These are phyloP conservation scores for Eimeria mitis DNA, from an alignment of 169 alveolate genomes.

Conservation along the genomic window DNA sequence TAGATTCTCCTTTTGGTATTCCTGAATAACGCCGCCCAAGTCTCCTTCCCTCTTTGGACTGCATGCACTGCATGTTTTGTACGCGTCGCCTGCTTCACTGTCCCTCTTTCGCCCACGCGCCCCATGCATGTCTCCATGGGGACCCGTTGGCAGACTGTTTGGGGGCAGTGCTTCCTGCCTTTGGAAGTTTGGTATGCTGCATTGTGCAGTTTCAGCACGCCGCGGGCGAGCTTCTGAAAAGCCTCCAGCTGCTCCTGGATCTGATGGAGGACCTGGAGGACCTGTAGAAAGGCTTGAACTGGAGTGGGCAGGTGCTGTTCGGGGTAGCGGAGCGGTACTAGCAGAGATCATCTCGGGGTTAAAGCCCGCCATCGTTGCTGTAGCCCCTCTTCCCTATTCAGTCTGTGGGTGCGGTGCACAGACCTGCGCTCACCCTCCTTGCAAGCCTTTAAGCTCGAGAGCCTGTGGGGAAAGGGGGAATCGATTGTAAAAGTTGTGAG, in stretches of 20 bases:
- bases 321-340: conserved; percentile 37
- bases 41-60: not conserved
- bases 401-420: not conserved
- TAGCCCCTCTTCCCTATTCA: not conserved
- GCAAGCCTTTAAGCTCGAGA: not conserved
- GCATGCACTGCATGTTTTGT: conserved; percentile 1
- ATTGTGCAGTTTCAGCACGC: not conserved
- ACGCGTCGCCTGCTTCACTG: not conserved
- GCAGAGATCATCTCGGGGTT: not conserved
- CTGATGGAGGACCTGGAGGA: conserved; percentile 34
- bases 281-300: conserved; percentile 27
- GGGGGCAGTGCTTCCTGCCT: not conserved
- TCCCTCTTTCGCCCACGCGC: not conserved
- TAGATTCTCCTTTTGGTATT: not conserved
- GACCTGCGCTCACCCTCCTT: not conserved
- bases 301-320: conserved; percentile 6
- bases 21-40: not conserved
- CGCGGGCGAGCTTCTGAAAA: not conserved
- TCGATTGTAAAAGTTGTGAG: not conserved
- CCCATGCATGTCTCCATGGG: not conserved
- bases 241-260: conserved; percentile 18
- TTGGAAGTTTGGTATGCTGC: not conserved
- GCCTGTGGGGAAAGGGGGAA: not conserved
- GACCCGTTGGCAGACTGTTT: not conserved
- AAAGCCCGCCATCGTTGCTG: conserved; percentile 36